Evolutionary conservation across 768 basidiomycete species (phyloP).

Genomic region (Amanita molliuscula): DNA sequence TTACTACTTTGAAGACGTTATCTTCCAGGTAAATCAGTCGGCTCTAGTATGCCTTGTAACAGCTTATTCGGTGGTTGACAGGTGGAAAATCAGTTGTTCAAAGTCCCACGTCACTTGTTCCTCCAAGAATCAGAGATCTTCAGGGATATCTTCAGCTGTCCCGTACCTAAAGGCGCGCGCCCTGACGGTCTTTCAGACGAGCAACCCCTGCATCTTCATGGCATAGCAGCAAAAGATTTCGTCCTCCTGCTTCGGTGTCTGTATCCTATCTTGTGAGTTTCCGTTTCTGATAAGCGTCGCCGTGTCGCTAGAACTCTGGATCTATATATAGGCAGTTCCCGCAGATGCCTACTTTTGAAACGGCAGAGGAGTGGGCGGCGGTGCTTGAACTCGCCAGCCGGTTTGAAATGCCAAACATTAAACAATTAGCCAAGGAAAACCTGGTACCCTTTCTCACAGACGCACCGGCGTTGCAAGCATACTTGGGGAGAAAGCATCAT

Average conservation of each 20-base stretch:
- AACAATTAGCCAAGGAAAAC: constrained; percentile 14
- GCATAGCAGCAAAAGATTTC: constrained; percentile 16
- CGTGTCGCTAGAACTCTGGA: neutral
- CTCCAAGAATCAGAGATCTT: constrained; percentile 17
- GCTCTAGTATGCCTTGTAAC: too few species aligned
- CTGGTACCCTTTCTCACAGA: constrained; percentile 7
- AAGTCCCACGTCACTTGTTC: constrained; percentile 18
- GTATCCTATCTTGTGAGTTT: constrained; percentile 16
- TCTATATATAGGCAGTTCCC: neutral
- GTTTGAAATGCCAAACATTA: constrained; percentile 18
- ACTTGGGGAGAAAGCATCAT: neutral
- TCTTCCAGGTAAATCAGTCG: neutral
- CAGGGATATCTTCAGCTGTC: constrained; percentile 15
- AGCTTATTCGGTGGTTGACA: neutral
- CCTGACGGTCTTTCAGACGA: constrained; percentile 15
- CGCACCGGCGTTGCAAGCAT: neutral
- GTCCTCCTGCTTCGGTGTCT: constrained; percentile 14
- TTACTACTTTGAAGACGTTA: constrained; percentile 3
- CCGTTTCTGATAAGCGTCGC: neutral
- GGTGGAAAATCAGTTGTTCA: constrained; percentile 20
- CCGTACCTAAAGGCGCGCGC: constrained; percentile 5
- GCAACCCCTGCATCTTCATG: constrained; percentile 15
- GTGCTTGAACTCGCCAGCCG: constrained; percentile 20
- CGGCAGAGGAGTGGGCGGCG: constrained; percentile 17
- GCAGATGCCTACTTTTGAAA: neutral